These are phyloP conservation scores for Fusarium goolgardi DNA, from an alignment of 2,329 filamentous ascomycete genomes.

Conservation along the genomic window DNA sequence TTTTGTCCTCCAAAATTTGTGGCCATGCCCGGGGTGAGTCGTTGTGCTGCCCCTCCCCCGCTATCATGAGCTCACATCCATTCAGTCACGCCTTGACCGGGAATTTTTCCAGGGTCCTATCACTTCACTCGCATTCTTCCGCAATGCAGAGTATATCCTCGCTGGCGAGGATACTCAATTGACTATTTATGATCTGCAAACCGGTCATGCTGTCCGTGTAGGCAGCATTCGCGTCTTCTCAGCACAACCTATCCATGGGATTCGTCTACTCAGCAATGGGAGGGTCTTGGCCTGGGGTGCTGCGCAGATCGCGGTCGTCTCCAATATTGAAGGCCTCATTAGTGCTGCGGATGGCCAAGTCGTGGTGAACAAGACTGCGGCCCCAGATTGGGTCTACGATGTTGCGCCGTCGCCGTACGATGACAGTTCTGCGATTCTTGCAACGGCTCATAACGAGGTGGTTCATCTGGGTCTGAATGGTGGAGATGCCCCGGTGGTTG, in stretches of 20 bases:
- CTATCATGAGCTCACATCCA: conserved; percentile 37
- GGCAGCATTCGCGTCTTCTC: conserved; percentile 67
- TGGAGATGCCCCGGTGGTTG: conserved; percentile 55
- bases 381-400: conserved; percentile 83
- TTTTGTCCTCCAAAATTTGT: not conserved
- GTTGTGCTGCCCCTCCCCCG: conserved; percentile 44
- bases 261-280: conserved; percentile 58
- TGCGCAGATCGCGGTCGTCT: conserved; percentile 60
- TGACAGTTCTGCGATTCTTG: conserved; percentile 64
- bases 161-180: conserved; percentile 71
- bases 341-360: conserved; percentile 34
- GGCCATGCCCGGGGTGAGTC: conserved; percentile 37
- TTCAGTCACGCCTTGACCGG: conserved; percentile 42
- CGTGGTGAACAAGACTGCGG: conserved; percentile 55
- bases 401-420: conserved; percentile 64
- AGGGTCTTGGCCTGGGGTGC: conserved; percentile 77
- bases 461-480: conserved; percentile 60
- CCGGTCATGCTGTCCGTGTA: conserved; percentile 50
- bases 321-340: conserved; percentile 44
- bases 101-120: conserved; percentile 65
- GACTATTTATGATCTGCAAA: conserved; percentile 61
- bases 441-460: conserved; percentile 91
- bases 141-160: conserved; percentile 58
- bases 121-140: conserved; percentile 68
- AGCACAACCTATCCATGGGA: conserved; percentile 79